These are phyloP conservation scores for Tricholoma bakamatsutake DNA, from an alignment of 768 basidiomycete genomes.

Conservation along the genomic window DNA sequence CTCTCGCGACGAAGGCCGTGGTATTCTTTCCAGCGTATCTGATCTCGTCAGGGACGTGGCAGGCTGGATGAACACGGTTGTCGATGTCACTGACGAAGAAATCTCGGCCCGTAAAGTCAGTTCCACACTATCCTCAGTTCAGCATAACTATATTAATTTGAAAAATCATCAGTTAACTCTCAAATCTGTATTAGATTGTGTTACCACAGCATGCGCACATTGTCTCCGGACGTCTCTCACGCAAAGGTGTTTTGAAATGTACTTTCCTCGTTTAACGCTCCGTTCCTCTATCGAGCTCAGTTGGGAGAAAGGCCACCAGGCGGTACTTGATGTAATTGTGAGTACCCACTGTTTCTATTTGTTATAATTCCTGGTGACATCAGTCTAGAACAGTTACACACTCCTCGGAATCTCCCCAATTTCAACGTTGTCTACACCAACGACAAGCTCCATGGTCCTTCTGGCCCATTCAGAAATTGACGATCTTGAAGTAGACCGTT, in stretches of 20 bases:
- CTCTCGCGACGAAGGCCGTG: constrained; percentile 26
- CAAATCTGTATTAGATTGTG: constrained; percentile 27
- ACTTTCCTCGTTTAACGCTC: constrained; percentile 40
- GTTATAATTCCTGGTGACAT: constrained; percentile 1
- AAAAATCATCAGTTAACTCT: constrained; percentile 20
- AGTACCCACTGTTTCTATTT: constrained; percentile 13
- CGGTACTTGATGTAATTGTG: constrained; percentile 34
- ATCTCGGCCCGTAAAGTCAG: constrained; percentile 25
- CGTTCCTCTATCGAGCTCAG: constrained; percentile 23
- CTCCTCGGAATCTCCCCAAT: constrained; percentile 23
- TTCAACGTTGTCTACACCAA: constrained; percentile 15
- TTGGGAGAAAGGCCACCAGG: constrained; percentile 37
- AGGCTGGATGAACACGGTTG: constrained; percentile 25
- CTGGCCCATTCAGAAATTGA: constrained; percentile 27
- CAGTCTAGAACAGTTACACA: constrained; percentile 29
- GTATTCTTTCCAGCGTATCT: constrained; percentile 23
- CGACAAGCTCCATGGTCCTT: constrained; percentile 30
- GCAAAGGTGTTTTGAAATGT: constrained; percentile 36
- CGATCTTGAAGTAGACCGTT: constrained; percentile 9
- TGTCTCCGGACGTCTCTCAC: constrained; percentile 40
- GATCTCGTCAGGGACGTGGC: constrained; percentile 20
- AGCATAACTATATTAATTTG: background rate
- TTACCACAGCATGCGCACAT: constrained; percentile 27
- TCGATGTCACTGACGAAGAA: constrained; percentile 17
- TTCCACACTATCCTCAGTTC: background rate